Evolutionary conservation across 139 green algal species (phyloP).

Genomic region (Micromonas pusilla): DNA sequence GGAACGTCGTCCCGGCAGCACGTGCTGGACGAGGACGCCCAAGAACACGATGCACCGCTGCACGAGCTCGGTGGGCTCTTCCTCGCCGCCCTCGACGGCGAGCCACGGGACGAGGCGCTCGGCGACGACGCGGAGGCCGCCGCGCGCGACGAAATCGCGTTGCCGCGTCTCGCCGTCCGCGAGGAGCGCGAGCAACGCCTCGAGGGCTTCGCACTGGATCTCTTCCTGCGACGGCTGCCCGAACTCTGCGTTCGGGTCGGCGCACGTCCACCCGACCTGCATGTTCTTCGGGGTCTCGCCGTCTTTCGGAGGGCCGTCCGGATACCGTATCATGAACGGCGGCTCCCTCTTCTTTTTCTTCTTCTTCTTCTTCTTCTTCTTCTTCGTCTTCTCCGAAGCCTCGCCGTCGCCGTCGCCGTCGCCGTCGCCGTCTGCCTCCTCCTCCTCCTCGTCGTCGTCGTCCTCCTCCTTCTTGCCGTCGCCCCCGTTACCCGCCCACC

Average conservation of each 20-base stretch:
- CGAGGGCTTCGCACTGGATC: neutral
- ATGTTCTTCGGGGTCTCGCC: neutral
- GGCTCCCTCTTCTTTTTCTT: neutral
- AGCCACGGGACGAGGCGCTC: neutral
- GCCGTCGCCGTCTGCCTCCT: neutral
- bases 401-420: too few relatives aligned
- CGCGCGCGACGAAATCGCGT: neutral
- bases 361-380: neutral
- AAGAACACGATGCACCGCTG: neutral
- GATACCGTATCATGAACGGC: neutral
- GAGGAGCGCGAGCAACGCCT: neutral
- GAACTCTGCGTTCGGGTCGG: neutral
- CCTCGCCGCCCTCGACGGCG: neutral
- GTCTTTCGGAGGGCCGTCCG: neutral
- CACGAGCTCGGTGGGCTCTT: neutral
- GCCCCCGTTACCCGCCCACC: too few relatives aligned
- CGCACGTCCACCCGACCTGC: neutral
- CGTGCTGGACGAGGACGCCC: neutral
- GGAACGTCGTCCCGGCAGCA: neutral
- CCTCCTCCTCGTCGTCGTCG: too few relatives aligned
- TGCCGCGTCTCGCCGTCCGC: neutral
- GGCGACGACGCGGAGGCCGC: neutral
- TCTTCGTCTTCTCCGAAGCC: neutral
- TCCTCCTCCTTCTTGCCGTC: too few relatives aligned
- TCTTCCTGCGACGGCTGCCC: neutral